Base-by-base conservation (phyloP, 225 moss, liverwort and hornwort species). In the Marchantia polymorpha region DNA sequence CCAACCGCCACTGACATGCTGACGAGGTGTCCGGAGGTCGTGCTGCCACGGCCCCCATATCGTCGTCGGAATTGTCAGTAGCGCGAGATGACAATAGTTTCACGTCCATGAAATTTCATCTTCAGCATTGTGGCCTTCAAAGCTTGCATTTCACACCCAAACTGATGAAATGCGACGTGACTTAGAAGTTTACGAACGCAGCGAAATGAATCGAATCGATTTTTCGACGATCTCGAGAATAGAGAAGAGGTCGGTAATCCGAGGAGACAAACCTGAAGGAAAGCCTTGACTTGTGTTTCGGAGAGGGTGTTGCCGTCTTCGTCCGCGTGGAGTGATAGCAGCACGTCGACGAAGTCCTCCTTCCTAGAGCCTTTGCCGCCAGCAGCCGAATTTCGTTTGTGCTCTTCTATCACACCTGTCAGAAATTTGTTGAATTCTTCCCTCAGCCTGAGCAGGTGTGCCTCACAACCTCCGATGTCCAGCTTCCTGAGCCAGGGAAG, bases 291-390 rank as follows among this genome's bases (percentile, higher is more conserved):
- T 29, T 78, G 78, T 12, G 23, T 48, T 15, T 78, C 78, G 12
- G 78, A 52, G 19, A 78, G 49, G 23, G 23, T 13, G 12, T 54
- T 27, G 67, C 69, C 78, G 10, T 78, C 85, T 52, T 90, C 88
- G 26, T 85, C 75, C 6, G 84, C 17, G 22, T 89, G 87, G 47
- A 91, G 86, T 72, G 89, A 87, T 51, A 93, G 56, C 50, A 94
- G 73, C n/a, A 86, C 88, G 39, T 91, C 93, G 27, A 94, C 83
- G 64, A 94, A 91, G 82, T 90, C 93, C 72, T 84, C 79, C 51
- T 48, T 59, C 10, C 39, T 64, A 14, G 13, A 2, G 26, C 46
- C 64, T 13, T 12, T n/a, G 20, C 55, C 54, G 51, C 10, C 14
- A 12, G 11, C 49, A 31, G 67, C 10, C 0, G 22, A 0, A 7